Base-by-base conservation (phyloP, 2,329 filamentous ascomycete genomes). In the Arachnopeziza araneosa region DNA sequence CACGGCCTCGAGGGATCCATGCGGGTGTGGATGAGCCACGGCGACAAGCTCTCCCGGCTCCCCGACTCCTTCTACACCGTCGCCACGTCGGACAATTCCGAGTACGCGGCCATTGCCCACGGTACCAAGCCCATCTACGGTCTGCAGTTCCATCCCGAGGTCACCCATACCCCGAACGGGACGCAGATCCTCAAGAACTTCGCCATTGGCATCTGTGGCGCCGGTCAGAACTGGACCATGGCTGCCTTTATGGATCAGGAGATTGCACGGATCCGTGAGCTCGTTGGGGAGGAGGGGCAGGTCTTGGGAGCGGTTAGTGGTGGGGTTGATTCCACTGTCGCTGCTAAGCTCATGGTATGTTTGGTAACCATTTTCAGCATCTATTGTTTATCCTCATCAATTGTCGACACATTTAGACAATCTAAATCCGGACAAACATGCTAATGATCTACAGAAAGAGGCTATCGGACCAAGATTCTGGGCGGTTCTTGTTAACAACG, bases 311-410 rank as follows among this genome's bases (percentile, higher is more conserved):
- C 88, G 21, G 87, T 91, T 60, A 88, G 83, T 64, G 92, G 93
- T 66, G 93, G 93, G 70, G 93, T 97, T 19, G 93, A 97, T 75
- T 89, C 85, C 12, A 97, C 93, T 2, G 93, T 97, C 12, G 92
- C 88, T 30, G 67, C 67, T 14, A 89, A 87, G 74, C 80, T 97
- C 22, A 93, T 96, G 90, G 36, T 44, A 44, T 14, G 36, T 19
- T 7, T 32, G 14, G 7, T 7, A 7, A 7, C 30, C 14, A 32
- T 32, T 32, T 32, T 32, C 14, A 32, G n/a, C n/a, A n/a, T n/a
- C n/a, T n/a, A n/a, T n/a, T 32, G 30, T 14, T 32, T 32, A 7
- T 32, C 30, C 30, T 32, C 30, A 14, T 32, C 30, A 7, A 7
- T 32, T 32, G 7, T 32, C 30, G 30, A 32, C 7, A 32, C 30